Evolutionary conservation across 106 monocot genomes (phyloP).

Genomic region (Apostasia shenzhenica): DNA sequence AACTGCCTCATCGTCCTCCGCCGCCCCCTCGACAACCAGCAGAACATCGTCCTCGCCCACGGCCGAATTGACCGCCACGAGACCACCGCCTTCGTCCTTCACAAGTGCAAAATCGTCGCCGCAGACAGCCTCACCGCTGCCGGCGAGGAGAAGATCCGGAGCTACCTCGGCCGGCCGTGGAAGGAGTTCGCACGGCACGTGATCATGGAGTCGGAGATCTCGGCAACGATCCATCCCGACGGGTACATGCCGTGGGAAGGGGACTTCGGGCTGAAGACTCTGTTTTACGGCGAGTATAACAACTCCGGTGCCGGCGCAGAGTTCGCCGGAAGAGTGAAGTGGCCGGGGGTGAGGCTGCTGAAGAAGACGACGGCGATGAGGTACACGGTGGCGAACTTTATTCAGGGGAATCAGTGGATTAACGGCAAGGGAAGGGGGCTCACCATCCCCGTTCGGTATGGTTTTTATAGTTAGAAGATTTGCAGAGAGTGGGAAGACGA

Average conservation of each 20-base stretch:
- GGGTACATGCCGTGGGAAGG: constrained; percentile 42
- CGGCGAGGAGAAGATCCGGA: constrained; percentile 4
- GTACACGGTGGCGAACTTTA: constrained; percentile 1
- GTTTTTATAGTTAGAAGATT: too few relatives aligned
- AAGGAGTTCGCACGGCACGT: constrained; percentile 35
- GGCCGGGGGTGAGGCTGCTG: constrained; percentile 18
- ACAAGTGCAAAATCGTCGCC: constrained; percentile 21
- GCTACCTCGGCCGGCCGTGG: constrained; percentile 42
- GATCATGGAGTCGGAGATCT: constrained; percentile 29
- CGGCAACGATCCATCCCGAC: constrained; percentile 15
- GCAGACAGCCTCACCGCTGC: constrained; percentile 17
- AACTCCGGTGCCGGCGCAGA: constrained; percentile 36
- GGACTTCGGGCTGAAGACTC: constrained; percentile 21
- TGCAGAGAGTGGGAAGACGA: too few relatives aligned
- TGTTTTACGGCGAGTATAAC: constrained; percentile 38
- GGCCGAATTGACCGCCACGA: constrained; percentile 36
- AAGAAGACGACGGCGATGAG: background rate
- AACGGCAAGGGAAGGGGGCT: background rate
- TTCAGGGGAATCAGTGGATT: background rate
- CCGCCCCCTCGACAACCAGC: constrained; percentile 18
- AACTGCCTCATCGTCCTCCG: constrained; percentile 24
- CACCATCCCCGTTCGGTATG: too few relatives aligned
- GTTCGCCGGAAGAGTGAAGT: constrained; percentile 20
- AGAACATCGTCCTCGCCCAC: constrained; percentile 44
- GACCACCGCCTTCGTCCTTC: constrained; percentile 40